Conservation (phyloP, 768 basidiomycete genomes). For the Collybia sordida region DNA sequence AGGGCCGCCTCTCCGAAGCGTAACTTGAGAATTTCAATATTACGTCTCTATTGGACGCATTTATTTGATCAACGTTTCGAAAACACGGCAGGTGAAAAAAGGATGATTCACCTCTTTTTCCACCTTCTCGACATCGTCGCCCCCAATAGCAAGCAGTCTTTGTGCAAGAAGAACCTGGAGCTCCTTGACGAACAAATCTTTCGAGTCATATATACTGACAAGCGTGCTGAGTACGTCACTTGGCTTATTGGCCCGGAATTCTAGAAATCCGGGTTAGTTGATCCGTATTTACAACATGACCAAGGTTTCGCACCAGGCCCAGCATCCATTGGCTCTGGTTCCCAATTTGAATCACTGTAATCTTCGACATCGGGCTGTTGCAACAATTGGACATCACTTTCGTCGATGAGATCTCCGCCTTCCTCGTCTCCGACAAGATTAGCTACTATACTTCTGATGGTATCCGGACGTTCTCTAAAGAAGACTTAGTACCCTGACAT, state of each 20-base stretch:
- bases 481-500: neutral
- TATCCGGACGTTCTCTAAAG: constrained; percentile 80
- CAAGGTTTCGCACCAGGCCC: constrained; percentile 69
- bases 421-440: constrained; percentile 87
- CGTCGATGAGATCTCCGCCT: constrained; percentile 79
- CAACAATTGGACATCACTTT: constrained; percentile 77
- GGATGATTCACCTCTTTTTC: constrained; percentile 56
- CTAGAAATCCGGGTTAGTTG: constrained; percentile 34
- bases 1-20: constrained; percentile 93
- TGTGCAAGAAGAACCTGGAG: constrained; percentile 90
- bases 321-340: constrained; percentile 94
- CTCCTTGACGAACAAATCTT: constrained; percentile 95
- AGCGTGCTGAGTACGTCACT: constrained; percentile 95
- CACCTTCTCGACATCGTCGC: constrained; percentile 77
- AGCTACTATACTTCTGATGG: constrained; percentile 90
- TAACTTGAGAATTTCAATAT: constrained; percentile 91
- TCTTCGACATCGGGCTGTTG: constrained; percentile 81
- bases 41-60: constrained; percentile 79
- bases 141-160: constrained; percentile 74
- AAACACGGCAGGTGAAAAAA: neutral
- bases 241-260: constrained; percentile 88
- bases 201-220: constrained; percentile 96
- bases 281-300: neutral
- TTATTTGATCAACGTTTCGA: constrained; percentile 4
- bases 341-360: constrained; percentile 90